A percentile compares a stretch with the other conserved stretches of the same genome.
phyloP scores from a whole-genome alignment of 768 basidiomycete species.

The Termitomyces eurrhizus region DNA sequence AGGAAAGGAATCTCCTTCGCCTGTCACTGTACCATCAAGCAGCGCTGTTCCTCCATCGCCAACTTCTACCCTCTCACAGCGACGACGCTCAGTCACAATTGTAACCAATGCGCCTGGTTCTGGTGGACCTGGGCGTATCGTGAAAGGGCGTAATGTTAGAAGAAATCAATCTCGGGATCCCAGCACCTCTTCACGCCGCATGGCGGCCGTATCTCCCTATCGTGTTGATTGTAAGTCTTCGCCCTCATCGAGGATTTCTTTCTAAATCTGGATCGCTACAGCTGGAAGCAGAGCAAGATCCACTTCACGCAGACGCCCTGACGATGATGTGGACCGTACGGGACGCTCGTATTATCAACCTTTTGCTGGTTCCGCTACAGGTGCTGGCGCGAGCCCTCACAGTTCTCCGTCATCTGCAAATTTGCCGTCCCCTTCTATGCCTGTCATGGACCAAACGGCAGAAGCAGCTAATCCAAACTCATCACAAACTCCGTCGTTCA shows the following conservation, averaged over 20 bases:
- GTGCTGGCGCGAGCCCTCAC: slow-evolving; percentile 53
- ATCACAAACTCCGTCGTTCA: slow-evolving; percentile 40
- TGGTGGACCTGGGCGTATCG: slow-evolving; percentile 34
- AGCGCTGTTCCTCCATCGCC: slow-evolving; percentile 18
- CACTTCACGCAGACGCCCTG: slow-evolving; percentile 68
- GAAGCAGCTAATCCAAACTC: slow-evolving; percentile 54
- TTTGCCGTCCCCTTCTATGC: slow-evolving; percentile 65
- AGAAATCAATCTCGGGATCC: slow-evolving; percentile 61
- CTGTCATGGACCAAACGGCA: slow-evolving; percentile 42
- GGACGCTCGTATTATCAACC: slow-evolving; percentile 45
- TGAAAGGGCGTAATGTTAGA: slow-evolving; percentile 48
- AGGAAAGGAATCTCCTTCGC: slow-evolving; percentile 16
- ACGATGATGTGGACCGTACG: slow-evolving; percentile 52
- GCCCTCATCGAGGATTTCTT: slow-evolving; percentile 1
- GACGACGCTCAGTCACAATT: slow-evolving; percentile 55
- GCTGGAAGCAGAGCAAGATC: slow-evolving; percentile 66
- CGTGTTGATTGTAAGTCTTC: slow-evolving; percentile 56
- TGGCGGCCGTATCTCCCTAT: slow-evolving; percentile 60
- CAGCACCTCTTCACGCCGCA: slow-evolving; percentile 43
- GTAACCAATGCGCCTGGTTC: slow-evolving; percentile 34
- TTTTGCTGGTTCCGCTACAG: slow-evolving; percentile 51
- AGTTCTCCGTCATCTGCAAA: slow-evolving; percentile 75
- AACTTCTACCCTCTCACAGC: slow-evolving; percentile 33
- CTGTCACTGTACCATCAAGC: slow-evolving; percentile 5
- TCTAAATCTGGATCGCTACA: slow-evolving; percentile 26